Base-by-base conservation (phyloP, 192 early-diverging fungal species). In the Diversispora eburnea region DNA sequence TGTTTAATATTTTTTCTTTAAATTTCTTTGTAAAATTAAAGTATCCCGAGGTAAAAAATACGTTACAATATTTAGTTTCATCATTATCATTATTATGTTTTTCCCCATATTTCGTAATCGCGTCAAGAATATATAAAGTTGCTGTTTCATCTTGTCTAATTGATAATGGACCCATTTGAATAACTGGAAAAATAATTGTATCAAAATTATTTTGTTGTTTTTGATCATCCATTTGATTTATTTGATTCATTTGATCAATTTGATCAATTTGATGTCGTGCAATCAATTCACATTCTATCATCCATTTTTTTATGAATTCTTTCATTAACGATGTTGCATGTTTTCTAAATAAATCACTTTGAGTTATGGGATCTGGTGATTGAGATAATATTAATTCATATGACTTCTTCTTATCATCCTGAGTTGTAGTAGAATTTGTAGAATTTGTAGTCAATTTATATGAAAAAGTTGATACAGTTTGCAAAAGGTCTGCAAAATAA, bases 41-140 rank as follows among this genome's bases (percentile, higher is more conserved):
- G 70, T 99, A 99, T 51, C 93, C 94, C 9, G 95, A 94, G 1
- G 93, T 91, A 67, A 97, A 88, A 69, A 86, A 70, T 12, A 89
- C 81, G 12, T 82, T 90, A 78, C 89, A 89, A 39, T 76, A 77
- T n/a, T 77, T 75, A 8, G 73, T 68, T 10, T 74, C 45, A 8
- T 75, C 73, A 19, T 46, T 8, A 46, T 46, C 3, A 63, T 3
- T 43, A n/a, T n/a, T 63, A 45, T 63, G 68, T 49, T 33, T 33
- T 2, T 33, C 25, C 25, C 79, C 68, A 5, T 81, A 74, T 45
- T 45, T 65, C 63, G 86, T 72, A 8, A 86, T 75, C 4, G 83
- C 56, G 6, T 88, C 79, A n/a, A 98, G 77, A 43, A 99, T 79
- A 6, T 75, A 77, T 4, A 85, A 45, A 62, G 93, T 86, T 6